A percentile compares a stretch with the other conserved stretches of the same genome.
Evolutionary conservation across 495 filamentous ascomycete genomes (phyloP).

Genomic region (Penicillium chermesinum): DNA sequence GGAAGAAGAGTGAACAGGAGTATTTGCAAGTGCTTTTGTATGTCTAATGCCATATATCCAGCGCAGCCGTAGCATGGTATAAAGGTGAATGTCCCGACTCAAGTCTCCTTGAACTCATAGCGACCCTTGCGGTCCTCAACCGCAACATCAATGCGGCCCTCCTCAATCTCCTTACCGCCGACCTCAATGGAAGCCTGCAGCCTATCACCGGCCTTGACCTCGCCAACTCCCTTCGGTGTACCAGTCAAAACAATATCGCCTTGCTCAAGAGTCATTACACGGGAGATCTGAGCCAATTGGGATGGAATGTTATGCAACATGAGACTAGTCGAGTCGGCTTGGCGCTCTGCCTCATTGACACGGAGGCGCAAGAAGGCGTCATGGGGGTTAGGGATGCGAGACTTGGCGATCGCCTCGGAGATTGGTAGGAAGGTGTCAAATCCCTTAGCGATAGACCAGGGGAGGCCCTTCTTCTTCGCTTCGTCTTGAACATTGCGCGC

Average conservation of each 20-base stretch:
- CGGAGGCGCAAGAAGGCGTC: constrained; percentile 76
- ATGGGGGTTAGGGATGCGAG: constrained; percentile 78
- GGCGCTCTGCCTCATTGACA: constrained; percentile 68
- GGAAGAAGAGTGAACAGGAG: no score
- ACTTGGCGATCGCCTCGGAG: constrained; percentile 69
- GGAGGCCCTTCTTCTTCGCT: constrained; percentile 94
- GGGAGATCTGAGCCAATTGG: constrained; percentile 81
- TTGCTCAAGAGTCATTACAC: constrained; percentile 88
- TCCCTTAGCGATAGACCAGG: constrained; percentile 92
- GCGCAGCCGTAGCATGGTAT: not conserved
- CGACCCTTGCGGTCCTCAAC: constrained; percentile 64
- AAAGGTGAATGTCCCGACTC: not conserved
- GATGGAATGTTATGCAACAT: constrained; percentile 92
- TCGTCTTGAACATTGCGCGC: constrained; percentile 89
- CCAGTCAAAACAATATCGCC: constrained; percentile 93
- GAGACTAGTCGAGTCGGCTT: constrained; percentile 79
- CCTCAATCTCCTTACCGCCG: constrained; percentile 76
- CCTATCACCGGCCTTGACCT: constrained; percentile 78
- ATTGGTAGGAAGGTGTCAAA: constrained; percentile 96
- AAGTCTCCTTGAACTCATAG: constrained; percentile 46
- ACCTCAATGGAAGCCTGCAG: constrained; percentile 83
- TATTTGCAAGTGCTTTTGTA: no score
- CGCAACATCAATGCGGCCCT: constrained; percentile 76
- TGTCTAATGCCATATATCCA: no score
- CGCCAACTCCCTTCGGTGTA: constrained; percentile 93